Base-by-base conservation (phyloP, 164 flowering plant genomes). In the Annona squamosa region DNA sequence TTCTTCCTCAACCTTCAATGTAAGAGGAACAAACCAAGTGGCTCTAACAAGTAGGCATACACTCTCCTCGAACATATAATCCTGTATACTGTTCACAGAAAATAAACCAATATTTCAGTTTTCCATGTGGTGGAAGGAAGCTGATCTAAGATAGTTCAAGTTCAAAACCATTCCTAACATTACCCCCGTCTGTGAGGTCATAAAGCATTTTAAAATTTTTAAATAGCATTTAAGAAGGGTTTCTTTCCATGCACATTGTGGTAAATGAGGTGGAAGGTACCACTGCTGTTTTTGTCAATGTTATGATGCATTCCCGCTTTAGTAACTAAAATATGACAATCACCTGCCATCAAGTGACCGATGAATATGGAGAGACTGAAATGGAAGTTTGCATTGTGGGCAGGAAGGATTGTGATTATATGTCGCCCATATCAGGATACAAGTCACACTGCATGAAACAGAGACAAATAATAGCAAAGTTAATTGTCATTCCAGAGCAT, bases 61-160 rank as follows among this genome's bases (percentile, higher is more conserved):
- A 78, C 99, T 94, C 84, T 94, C 99, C 84, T 92, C 99, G n/a
- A 89, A 85, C 95, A 94, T 88, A 84, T 89, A 94, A 71, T 91
- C 98, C 10, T 87, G 82, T 62, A 91, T 81, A 75, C 99, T 94
- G 88, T 3, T 44, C 57, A 73, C 43, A 44, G 17, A 6, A 41
- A 0, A 5, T 13, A 66, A 16, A 13, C n/a, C 4, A 12, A 10
- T 42, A 10, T 9, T 52, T 6, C 59, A 52, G 59, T 52, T 52
- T 52, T 9, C 59, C 59, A 52, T 16, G 2, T 52, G 13, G 9
- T 52, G 17, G 59, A 52, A 9, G 59, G 13, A 16, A 16, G 13
- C 9, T 16, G 9, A 7, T 2, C 59, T 5, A 52, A 52, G 13
- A 52, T 13, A 9, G 3, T 52, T 9, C 13, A 52, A 52, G 59